Percentiles rank a stretch among this genome's conserved stretches.
These are phyloP conservation scores for Acacia melanoxylon DNA, from an alignment of 306 rosid species.

Conservation along the genomic window DNA sequence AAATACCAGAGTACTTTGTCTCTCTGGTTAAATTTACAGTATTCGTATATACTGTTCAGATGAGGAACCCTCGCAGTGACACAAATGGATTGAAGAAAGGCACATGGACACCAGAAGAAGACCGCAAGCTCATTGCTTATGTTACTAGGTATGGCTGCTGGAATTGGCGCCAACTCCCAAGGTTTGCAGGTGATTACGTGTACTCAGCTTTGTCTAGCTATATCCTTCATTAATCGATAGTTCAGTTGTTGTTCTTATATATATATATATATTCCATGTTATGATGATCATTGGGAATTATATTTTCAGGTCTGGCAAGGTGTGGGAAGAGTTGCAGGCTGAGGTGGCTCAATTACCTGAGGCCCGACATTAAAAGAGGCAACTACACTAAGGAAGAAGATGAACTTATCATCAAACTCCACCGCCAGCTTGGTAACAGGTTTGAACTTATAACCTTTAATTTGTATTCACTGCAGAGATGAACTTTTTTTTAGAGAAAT, in stretches of 20 bases:
- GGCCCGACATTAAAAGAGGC: slow-evolving; percentile 46
- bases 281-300: neutral
- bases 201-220: neutral
- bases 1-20: neutral
- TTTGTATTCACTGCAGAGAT: neutral
- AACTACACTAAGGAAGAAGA: slow-evolving; percentile 37
- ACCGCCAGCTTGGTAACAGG: slow-evolving; percentile 37
- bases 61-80: neutral
- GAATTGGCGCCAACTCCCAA: slow-evolving; percentile 97
- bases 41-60: neutral
- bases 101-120: slow-evolving; percentile 84
- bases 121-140: slow-evolving; percentile 68
- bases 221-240: too few relatives aligned
- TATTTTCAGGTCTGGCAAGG: slow-evolving; percentile 31
- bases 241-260: too few relatives aligned
- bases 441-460: neutral
- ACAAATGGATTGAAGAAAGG: slow-evolving; percentile 77
- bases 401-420: slow-evolving; percentile 29
- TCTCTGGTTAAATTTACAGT: neutral
- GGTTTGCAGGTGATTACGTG: slow-evolving; percentile 63
- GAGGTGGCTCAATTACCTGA: slow-evolving; percentile 50
- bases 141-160: slow-evolving; percentile 75
- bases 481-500: neutral
- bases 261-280: neutral
- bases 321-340: slow-evolving; percentile 53